A percentile compares a stretch with the other conserved stretches of the same genome.
phyloP scores from a whole-genome alignment of 148 eudicot species.

The Cornus kousa region DNA sequence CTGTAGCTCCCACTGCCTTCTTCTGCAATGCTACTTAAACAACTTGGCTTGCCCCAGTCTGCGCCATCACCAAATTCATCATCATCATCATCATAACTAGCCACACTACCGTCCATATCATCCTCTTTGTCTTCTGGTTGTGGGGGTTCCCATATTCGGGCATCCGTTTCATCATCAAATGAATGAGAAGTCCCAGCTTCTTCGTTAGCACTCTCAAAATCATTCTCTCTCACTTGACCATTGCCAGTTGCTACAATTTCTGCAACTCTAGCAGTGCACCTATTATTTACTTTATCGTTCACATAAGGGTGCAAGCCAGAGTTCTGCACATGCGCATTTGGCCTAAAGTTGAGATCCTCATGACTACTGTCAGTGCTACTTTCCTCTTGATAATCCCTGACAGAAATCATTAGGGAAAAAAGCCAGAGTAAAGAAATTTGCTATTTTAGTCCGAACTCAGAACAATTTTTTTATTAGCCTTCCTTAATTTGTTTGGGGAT shows the following conservation, averaged over 20 bases:
- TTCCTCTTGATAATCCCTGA: conserved; percentile 36
- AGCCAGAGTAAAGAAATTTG: not conserved
- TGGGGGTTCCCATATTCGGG: conserved; percentile 75
- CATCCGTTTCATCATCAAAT: conserved; percentile 39
- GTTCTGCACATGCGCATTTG: conserved; percentile 20
- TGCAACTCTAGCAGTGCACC: conserved; percentile 8
- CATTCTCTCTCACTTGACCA: conserved; percentile 10
- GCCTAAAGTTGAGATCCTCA: conserved; percentile 20
- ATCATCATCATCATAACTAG: conserved; percentile 62
- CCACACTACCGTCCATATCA: conserved; percentile 54
- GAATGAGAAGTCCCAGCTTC: conserved; percentile 31
- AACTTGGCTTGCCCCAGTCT: conserved; percentile 63
- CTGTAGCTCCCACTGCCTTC: conserved; percentile 42
- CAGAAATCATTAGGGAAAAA: conserved; percentile 4
- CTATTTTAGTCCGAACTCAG: not conserved
- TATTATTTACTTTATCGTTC: conserved; percentile 12
- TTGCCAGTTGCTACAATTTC: conserved; percentile 17
- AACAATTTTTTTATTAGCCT: not conserved
- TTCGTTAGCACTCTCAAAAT: conserved; percentile 22
- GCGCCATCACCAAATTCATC: conserved; percentile 65
- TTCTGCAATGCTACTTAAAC: conserved; percentile 44
- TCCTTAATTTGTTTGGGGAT: not conserved
- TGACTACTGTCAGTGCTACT: conserved; percentile 21
- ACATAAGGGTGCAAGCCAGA: conserved; percentile 19
- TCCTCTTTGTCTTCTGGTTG: conserved; percentile 62